Evolutionary conservation across 176 grass and related monocot genomes (phyloP), one percentile per base, ranked within the genome.

Genomic region (Olyra latifolia): DNA sequence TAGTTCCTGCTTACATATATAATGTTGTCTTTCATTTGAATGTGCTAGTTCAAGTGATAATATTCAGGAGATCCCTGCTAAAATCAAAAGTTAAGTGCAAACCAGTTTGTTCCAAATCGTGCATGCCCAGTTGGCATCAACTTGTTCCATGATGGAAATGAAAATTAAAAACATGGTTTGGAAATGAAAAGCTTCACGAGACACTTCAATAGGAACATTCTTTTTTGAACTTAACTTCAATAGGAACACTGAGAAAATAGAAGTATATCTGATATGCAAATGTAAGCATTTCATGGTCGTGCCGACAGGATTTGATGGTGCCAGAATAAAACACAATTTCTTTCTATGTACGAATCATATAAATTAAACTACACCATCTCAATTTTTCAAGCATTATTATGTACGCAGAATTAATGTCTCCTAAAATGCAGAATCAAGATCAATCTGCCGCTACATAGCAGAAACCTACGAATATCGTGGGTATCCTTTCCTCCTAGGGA

Each of bases 371-470:
- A 66, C 49, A 74, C n/a, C 19, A 12, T 62, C 56, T 50, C 41
- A 52, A 4, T 32, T 44, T 59, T 28, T 49, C 1, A 29, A 69
- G 50, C 12, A 40, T 27, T 24, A 13, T 80, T 56, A 56, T 27
- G 47, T 72, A 46, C 2, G 41, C 28, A 43, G 27, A 44, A 71
- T 47, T 89, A 20, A 81, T 10, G 60, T 75, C 20, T 50, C 43
- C n/a, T 71, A 29, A 82, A 66, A 23, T 72, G 25, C 87, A 98
- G 95, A 98, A 74, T 92, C 95, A 74, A 94, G 95, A 89, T 88
- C 85, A 52, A 98, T 98, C 73, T 92, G 95, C 65, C 88, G 95
- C 20, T 92, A 94, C 20, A 76, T 92, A 46, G 83, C 87, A 83
- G 92, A 94, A 60, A 89, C 62, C 30, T 94, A 94, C 4, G 56